phyloP scores from a whole-genome alignment of 1,139 yeast species.

The Yamadazyma buinensis region DNA sequence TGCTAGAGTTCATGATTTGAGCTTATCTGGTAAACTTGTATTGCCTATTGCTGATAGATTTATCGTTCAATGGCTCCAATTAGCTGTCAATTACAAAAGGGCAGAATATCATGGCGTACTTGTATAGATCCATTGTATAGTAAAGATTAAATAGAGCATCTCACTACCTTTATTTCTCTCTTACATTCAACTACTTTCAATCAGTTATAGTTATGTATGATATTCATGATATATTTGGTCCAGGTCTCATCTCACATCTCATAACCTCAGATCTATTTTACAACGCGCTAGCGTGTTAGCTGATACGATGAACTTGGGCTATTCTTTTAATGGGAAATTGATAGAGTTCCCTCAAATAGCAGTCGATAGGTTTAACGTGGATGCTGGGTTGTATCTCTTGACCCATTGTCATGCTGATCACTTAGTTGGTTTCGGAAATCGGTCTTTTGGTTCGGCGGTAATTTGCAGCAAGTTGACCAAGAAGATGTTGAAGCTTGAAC shows the following conservation, averaged over 20 bases:
- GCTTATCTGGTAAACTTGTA: slow-evolving; percentile 71
- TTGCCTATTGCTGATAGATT: slow-evolving; percentile 72
- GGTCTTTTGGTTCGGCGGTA: slow-evolving; percentile 37
- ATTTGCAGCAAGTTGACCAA: slow-evolving; percentile 51
- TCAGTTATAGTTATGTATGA: no score
- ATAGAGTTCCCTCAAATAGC: slow-evolving; percentile 33
- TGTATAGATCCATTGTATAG: no score
- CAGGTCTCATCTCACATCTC: no score
- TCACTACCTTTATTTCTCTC: no score
- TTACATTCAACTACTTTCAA: no score
- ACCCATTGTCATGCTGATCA: slow-evolving; percentile 62
- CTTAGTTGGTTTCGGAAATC: slow-evolving; percentile 42
- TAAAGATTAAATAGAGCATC: slow-evolving; percentile 10
- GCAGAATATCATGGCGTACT: slow-evolving; percentile 78
- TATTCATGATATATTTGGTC: no score
- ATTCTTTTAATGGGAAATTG: slow-evolving; percentile 23
- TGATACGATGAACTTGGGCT: background rate
- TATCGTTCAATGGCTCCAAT: slow-evolving; percentile 85
- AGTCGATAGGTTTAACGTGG: slow-evolving; percentile 42
- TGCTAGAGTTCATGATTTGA: slow-evolving; percentile 75
- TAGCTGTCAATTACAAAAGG: slow-evolving; percentile 51
- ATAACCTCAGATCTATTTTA: no score
- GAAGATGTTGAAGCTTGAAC: slow-evolving; percentile 23
- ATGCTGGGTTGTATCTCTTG: slow-evolving; percentile 31
- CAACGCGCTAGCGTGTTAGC: slow-evolving; percentile 1